Base-by-base conservation (phyloP, 2,329 filamentous ascomycete species). In the Lachnellula occidentalis region DNA sequence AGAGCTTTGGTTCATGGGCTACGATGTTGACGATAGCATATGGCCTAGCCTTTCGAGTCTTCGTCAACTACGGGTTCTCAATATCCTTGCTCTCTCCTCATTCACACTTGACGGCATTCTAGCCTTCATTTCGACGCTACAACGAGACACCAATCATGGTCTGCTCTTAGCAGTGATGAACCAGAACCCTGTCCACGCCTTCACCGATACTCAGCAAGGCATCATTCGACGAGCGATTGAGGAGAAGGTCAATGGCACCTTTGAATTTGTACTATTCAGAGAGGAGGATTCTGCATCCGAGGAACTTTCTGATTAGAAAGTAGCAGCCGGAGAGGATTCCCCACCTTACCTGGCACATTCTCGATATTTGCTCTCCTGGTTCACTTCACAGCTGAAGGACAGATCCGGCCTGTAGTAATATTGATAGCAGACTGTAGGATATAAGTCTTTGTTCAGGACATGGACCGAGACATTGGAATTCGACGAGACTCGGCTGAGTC, bases 1-100 rank as follows among this genome's bases (percentile, higher is more conserved):
- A 59, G 76, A 80, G 12, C 67, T 87, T 14, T 76, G 73, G 45
- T 76, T 86, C 48, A 77, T 75, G 43, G 82, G 83, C 8, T 73
- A 76, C 43, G 77, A 78, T 15, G 67, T 79, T 21, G 73, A 77
- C 5, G 77, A 83, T 56, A 72, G 74, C 21, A 69, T 79, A 11
- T 73, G 78, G 53, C 64, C 65, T 34, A 64, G 66, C 3, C 64
- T 83, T 12, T 72, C 78, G 11, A 66, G 66, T 5, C 70, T 85
- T 43, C 65, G 66, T 3, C 72, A 76, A 34, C 69, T 87, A 36
- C 77, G 75, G 45, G 72, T 69, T 4, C 69, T 87, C 6, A 76
- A 74, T 4, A 76, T 86, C 42, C 76, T 74, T 37, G 80, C 78
- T 2, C 69, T 78, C 2, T 82, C 83, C 0, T 67, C 68, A 2